Evolutionary conservation across 140 eudicot species (phyloP), one percentile per base, ranked within the genome.

Genomic region (Erigeron philadelphicus): DNA sequence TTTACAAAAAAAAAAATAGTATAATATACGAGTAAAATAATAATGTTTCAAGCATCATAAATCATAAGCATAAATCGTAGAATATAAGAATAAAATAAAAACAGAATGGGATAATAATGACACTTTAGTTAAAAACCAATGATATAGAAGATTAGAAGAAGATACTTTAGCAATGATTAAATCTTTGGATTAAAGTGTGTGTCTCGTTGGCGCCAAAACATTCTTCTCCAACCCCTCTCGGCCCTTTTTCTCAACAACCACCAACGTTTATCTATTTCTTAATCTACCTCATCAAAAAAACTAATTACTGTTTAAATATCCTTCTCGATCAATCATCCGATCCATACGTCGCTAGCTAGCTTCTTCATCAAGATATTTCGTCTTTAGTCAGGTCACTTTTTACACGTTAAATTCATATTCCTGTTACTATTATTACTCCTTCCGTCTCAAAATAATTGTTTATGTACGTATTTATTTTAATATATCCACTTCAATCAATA

Each of bases 151-250:
- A 52, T 65, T 1, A 11, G 58, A 21, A 21, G 25, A 52, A 31
- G 38, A 52, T 62, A 72, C 41, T 73, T 72, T 63, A n/a, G 71
- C 54, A 75, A 67, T 43, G 43, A 77, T 64, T 72, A 77, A 64
- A 43, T 31, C 81, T 66, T 77, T 48, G 66, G 72, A 66, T 78
- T 66, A 78, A 72, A 72, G 74, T 58, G 19, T 45, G 13, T 66
- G 55, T 57, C 68, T 56, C 64, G 62, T 23, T 77, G 82, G 82
- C 78, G 82, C 82, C 74, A 78, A 78, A 78, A 58, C 67, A 71
- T 72, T 72, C 70, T 59, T 78, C 64, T 64, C 72, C 76, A 62
- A 72, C 45, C 47, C 5, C 71, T 60, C 38, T 31, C 38, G 38
- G 5, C 5, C 38, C 38, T 4, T 31, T 31, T 31, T 31, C 38